These are phyloP conservation scores for Encephalitozoon cuniculi DNA, from an alignment of 371 early-diverging fungal genomes.

Conservation along the genomic window DNA sequence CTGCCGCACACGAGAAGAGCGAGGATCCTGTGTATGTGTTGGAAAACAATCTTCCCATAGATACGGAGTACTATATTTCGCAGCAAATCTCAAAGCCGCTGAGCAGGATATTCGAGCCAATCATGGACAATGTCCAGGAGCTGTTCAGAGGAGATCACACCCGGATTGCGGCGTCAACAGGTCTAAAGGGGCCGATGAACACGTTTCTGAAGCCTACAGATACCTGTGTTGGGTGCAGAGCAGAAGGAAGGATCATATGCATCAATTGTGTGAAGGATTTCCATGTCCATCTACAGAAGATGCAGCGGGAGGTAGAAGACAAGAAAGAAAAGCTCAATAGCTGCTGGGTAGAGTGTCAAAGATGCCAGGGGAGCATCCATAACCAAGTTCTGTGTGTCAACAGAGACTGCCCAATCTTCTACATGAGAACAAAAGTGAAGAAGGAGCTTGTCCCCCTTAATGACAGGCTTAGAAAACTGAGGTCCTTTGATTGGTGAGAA, in stretches of 20 bases:
- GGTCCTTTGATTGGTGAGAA: constrained; percentile 49
- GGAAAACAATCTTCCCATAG: constrained; percentile 93
- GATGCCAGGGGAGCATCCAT: constrained; percentile 88
- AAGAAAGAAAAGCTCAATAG: constrained; percentile 72
- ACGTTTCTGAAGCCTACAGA: constrained; percentile 77
- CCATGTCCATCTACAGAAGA: constrained; percentile 69
- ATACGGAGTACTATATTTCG: constrained; percentile 93
- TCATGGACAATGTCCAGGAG: constrained; percentile 78
- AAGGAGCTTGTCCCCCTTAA: constrained; percentile 77
- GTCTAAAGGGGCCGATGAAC: constrained; percentile 78
- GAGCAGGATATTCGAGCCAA: constrained; percentile 89
- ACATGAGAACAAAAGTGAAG: constrained; percentile 92
- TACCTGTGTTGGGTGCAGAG: constrained; percentile 84
- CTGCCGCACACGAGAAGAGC: constrained; percentile 86
- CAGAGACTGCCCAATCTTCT: constrained; percentile 93
- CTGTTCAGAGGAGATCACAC: constrained; percentile 77
- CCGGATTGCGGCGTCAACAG: constrained; percentile 69
- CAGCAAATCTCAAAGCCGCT: constrained; percentile 93
- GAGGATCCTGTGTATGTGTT: constrained; percentile 98
- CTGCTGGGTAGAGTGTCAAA: constrained; percentile 96
- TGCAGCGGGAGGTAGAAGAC: constrained; percentile 65
- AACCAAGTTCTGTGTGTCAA: constrained; percentile 91
- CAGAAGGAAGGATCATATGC: constrained; percentile 70
- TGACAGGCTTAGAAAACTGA: constrained; percentile 61
- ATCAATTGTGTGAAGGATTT: constrained; percentile 63